These are phyloP conservation scores for Parascedosporium putredinis DNA, from an alignment of 2,329 filamentous ascomycete species.

Conservation along the genomic window DNA sequence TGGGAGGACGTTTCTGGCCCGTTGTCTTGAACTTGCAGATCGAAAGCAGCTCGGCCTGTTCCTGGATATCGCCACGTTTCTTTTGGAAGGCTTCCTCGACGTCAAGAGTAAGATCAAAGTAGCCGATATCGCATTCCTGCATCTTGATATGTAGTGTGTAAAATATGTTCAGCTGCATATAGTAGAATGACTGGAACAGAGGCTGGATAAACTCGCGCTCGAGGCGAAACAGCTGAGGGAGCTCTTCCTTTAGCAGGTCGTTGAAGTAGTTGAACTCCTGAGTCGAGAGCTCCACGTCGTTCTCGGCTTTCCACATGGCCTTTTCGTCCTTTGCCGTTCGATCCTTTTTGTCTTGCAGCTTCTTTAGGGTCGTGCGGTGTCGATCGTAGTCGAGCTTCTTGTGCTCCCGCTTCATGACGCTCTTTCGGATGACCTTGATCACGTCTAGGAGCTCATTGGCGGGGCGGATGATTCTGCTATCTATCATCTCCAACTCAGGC, in stretches of 20 bases:
- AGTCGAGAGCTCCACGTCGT: slow-evolving; percentile 79
- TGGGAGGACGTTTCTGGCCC: slow-evolving; percentile 53
- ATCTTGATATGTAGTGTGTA: slow-evolving; percentile 97
- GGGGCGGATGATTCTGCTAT: slow-evolving; percentile 78
- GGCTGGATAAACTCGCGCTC: slow-evolving; percentile 94
- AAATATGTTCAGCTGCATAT: slow-evolving; percentile 99
- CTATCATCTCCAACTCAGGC: slow-evolving; percentile 96
- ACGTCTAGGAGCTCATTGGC: slow-evolving; percentile 90
- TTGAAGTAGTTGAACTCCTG: slow-evolving; percentile 99
- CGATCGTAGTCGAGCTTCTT: slow-evolving; percentile 96
- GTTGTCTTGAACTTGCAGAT: slow-evolving; percentile 91
- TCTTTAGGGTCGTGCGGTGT: slow-evolving; percentile 73
- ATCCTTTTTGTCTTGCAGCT: slow-evolving; percentile 95
- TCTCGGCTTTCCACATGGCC: slow-evolving; percentile 90
- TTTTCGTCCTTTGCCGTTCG: slow-evolving; percentile 95
- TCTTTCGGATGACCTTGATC: slow-evolving; percentile 90
- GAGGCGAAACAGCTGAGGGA: slow-evolving; percentile 81
- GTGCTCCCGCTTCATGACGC: slow-evolving; percentile 81
- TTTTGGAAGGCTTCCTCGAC: slow-evolving; percentile 83
- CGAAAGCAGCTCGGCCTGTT: slow-evolving; percentile 68
- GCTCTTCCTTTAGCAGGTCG: slow-evolving; percentile 87
- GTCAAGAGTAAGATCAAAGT: slow-evolving; percentile 86
- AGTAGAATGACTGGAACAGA: slow-evolving; percentile 98
- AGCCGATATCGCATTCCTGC: slow-evolving; percentile 94
- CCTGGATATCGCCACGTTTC: slow-evolving; percentile 82